Conservation (phyloP, 169 alveolate genomes). For the Plasmodium relictum region DNA sequence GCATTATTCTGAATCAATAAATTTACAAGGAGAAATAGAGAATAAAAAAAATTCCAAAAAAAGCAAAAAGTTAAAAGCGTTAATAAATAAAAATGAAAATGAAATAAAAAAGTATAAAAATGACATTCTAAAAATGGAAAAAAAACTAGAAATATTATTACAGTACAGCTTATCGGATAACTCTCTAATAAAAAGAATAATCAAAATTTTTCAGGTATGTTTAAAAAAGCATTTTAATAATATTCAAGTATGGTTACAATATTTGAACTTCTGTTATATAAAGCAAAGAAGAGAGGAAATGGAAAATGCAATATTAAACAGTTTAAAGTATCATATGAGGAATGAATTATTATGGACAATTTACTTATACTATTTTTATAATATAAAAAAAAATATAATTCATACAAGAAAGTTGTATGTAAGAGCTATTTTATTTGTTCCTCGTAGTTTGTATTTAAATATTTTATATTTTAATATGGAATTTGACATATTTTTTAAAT, state of each 20-base stretch:
- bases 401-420: slow-evolving; percentile 62
- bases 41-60: slow-evolving; percentile 19
- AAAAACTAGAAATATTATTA: slow-evolving; percentile 47
- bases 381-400: slow-evolving; percentile 33
- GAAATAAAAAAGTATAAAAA: slow-evolving; percentile 25
- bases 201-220: slow-evolving; percentile 37
- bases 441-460: slow-evolving; percentile 29
- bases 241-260: slow-evolving; percentile 51
- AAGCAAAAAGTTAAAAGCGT: slow-evolving; percentile 15
- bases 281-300: slow-evolving; percentile 26
- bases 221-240: slow-evolving; percentile 60
- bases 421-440: slow-evolving; percentile 57
- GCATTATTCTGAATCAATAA: slow-evolving; percentile 5
- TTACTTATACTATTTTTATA: slow-evolving; percentile 50
- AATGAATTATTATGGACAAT: slow-evolving; percentile 64
- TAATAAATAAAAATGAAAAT: slow-evolving; percentile 36
- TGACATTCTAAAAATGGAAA: slow-evolving; percentile 27
- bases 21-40: slow-evolving; percentile 24
- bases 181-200: slow-evolving; percentile 61
- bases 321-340: slow-evolving; percentile 44
- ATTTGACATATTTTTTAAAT: slow-evolving; percentile 41
- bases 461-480: slow-evolving; percentile 38
- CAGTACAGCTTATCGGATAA: slow-evolving; percentile 34
- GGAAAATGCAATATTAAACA: slow-evolving; percentile 51
- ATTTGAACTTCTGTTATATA: slow-evolving; percentile 54